Conservation (phyloP, 2,329 filamentous ascomycete species). For the Teratosphaeriaceae sp. region DNA sequence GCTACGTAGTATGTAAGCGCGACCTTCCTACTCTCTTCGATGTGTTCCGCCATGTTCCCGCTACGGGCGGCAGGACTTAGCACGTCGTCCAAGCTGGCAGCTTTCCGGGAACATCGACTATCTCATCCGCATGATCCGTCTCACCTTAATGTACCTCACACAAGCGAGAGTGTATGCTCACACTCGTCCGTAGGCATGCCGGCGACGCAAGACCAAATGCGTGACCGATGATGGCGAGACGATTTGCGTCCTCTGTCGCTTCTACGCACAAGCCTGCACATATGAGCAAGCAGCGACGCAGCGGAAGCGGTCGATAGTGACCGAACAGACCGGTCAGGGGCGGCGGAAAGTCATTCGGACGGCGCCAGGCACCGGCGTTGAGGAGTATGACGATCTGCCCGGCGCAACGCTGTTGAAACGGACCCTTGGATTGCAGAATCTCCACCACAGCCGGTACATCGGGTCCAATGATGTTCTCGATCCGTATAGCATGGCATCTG, state of each 20-base stretch:
- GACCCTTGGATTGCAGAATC: slow-evolving; percentile 40
- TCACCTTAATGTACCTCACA: no score
- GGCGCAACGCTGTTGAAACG: slow-evolving; percentile 60
- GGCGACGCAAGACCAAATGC: slow-evolving; percentile 67
- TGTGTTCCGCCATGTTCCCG: no score
- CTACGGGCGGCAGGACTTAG: no score
- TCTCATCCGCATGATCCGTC: no score
- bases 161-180: no score
- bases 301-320: slow-evolving; percentile 55
- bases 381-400: slow-evolving; percentile 65
- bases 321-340: not conserved
- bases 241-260: slow-evolving; percentile 72
- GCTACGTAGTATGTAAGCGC: no score
- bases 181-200: no score
- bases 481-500: slow-evolving; percentile 8
- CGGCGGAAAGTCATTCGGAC: not conserved
- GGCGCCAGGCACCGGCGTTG: slow-evolving; percentile 39
- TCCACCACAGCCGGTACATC: slow-evolving; percentile 23
- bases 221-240: slow-evolving; percentile 66
- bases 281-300: slow-evolving; percentile 69
- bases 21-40: no score
- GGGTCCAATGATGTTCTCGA: slow-evolving; percentile 20
- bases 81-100: no score
- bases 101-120: no score
- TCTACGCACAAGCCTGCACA: slow-evolving; percentile 72